These are phyloP conservation scores for Cyberlindnera amylophila DNA, from an alignment of 805 yeast genomes.

Conservation along the genomic window DNA sequence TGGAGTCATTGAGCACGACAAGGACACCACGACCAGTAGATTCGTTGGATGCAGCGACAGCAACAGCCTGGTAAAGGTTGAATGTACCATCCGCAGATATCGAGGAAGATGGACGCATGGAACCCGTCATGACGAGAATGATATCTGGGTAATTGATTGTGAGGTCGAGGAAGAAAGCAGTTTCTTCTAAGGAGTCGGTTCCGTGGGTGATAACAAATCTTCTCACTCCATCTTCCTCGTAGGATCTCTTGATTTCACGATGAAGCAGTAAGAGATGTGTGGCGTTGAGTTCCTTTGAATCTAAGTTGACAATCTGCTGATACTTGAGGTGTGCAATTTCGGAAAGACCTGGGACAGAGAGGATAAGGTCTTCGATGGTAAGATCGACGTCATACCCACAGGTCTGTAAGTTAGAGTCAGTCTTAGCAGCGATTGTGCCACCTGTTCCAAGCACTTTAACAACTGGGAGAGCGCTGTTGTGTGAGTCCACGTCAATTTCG, in stretches of 20 bases:
- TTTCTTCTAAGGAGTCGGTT: constrained; percentile 66
- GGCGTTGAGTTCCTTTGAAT: constrained; percentile 57
- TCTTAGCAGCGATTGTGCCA: constrained; percentile 58
- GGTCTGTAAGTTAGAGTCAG: constrained; percentile 42
- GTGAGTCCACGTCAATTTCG: constrained; percentile 26
- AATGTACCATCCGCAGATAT: constrained; percentile 71
- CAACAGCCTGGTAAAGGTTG: constrained; percentile 67
- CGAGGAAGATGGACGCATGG: constrained; percentile 72
- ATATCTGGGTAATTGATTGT: constrained; percentile 41
- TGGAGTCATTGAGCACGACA: constrained; percentile 64
- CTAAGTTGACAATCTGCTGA: constrained; percentile 60
- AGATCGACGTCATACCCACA: constrained; percentile 55
- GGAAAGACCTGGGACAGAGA: constrained; percentile 56
- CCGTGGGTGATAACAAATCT: constrained; percentile 70
- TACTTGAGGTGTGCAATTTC: constrained; percentile 54
- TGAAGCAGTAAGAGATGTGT: constrained; percentile 43
- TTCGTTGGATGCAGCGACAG: constrained; percentile 50
- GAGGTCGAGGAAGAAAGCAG: constrained; percentile 59
- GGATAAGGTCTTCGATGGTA: constrained; percentile 49
- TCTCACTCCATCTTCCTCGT: constrained; percentile 42
- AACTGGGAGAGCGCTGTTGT: constrained; percentile 22
- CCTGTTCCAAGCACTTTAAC: constrained; percentile 57
- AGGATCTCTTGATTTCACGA: constrained; percentile 41
- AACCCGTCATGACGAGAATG: constrained; percentile 67
- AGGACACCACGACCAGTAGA: constrained; percentile 57